Evolutionary conservation across 116 monocot genomes (phyloP).

Genomic region (Thalassia testudinum): DNA sequence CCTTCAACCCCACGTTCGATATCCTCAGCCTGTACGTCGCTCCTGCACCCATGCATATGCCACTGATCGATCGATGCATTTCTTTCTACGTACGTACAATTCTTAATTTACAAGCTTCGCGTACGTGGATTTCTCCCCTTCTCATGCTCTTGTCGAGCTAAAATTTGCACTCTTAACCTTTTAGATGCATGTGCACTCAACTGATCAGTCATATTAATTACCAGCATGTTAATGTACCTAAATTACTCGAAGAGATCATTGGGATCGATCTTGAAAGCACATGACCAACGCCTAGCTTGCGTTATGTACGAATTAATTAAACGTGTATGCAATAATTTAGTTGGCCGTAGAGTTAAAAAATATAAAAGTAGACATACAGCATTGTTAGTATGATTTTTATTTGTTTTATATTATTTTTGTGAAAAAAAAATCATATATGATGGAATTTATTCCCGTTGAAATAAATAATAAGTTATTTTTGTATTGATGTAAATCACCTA

Average conservation of each 20-base stretch:
- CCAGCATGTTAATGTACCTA: not conserved
- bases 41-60: slow-evolving; percentile 3
- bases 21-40: slow-evolving; percentile 8
- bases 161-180: not conserved
- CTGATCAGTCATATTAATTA: not conserved
- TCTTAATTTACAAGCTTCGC: slow-evolving; percentile 9
- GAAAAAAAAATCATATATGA: too few species aligned
- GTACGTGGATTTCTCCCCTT: slow-evolving; percentile 14
- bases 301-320: not conserved
- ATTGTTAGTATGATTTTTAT: not conserved
- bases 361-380: not conserved
- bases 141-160: slow-evolving; percentile 3
- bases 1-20: slow-evolving; percentile 10
- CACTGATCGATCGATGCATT: slow-evolving; percentile 26
- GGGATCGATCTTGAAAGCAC: too few species aligned
- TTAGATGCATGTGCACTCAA: not conserved
- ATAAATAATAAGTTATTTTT: too few species aligned
- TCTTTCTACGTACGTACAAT: slow-evolving; percentile 5
- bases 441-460: too few species aligned
- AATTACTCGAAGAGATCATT: too few species aligned
- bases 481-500: too few species aligned
- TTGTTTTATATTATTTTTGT: too few species aligned
- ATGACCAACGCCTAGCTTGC: not conserved
- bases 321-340: not conserved
- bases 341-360: not conserved